Conservation (phyloP, 441 rosid genomes). For the Lagerstroemia fauriei region DNA sequence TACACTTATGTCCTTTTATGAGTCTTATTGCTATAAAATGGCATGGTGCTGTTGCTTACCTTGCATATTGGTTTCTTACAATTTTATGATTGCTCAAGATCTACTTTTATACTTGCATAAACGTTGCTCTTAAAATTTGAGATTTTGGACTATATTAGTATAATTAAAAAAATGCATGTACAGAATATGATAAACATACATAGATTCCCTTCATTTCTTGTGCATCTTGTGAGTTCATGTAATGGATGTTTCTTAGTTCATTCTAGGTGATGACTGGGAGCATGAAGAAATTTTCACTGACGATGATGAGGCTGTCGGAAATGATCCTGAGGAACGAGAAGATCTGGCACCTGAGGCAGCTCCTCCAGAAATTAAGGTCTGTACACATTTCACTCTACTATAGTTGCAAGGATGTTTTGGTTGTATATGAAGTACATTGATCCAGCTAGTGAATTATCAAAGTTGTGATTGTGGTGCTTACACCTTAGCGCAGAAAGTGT, state of each 20-base stretch:
- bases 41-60: not conserved
- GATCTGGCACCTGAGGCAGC: conserved; percentile 93
- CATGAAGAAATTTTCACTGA: conserved; percentile 97
- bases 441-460: not conserved
- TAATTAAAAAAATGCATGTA: not conserved
- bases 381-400: conserved; percentile 2
- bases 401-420: not conserved
- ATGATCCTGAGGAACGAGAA: conserved; percentile 88
- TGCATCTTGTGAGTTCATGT: not conserved
- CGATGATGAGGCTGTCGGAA: conserved; percentile 96
- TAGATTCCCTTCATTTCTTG: not conserved
- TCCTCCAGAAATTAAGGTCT: conserved; percentile 93
- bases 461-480: too few species aligned
- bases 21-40: not conserved
- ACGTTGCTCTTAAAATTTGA: not conserved
- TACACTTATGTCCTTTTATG: not conserved
- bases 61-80: not conserved
- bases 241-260: conserved; percentile 21
- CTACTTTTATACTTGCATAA: not conserved
- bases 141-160: not conserved
- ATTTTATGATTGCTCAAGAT: not conserved
- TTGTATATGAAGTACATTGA: too few species aligned
- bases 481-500: not conserved
- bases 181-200: not conserved
- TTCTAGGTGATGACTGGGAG: conserved; percentile 96